A percentile compares a stretch with the other conserved stretches of the same genome.
Conservation (phyloP, 2,329 filamentous ascomycete species). For the Macrophomina phaseolina region DNA sequence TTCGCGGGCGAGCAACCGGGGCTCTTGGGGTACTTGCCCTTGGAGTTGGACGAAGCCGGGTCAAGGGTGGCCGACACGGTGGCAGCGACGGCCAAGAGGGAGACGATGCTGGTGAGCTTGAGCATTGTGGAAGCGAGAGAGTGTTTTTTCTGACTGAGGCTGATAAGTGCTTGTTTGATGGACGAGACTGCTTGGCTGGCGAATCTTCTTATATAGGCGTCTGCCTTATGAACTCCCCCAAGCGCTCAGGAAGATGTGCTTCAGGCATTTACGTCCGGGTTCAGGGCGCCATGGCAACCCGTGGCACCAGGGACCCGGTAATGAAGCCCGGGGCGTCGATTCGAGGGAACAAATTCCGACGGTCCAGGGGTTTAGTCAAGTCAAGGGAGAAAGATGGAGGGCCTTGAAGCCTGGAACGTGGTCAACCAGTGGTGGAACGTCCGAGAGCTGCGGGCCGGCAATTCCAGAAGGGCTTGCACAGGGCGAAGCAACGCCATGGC, state of each 20-base stretch:
- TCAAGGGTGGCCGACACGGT: slow-evolving; percentile 40
- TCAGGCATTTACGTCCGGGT: neutral
- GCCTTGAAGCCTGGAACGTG: slow-evolving; percentile 1
- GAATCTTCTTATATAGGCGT: slow-evolving; percentile 1
- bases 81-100: slow-evolving; percentile 29
- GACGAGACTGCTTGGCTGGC: neutral
- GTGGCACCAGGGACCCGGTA: neutral
- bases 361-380: neutral
- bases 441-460: neutral
- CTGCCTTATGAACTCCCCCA: neutral
- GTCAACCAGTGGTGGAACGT: neutral
- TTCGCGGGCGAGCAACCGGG: slow-evolving; percentile 35
- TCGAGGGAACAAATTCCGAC: slow-evolving; percentile 6
- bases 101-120: slow-evolving; percentile 26
- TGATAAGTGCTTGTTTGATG: too few relatives aligned
- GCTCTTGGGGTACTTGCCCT: slow-evolving; percentile 40
- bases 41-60: slow-evolving; percentile 47
- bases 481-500: neutral
- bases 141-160: neutral
- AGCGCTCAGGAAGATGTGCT: neutral
- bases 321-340: neutral
- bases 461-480: neutral
- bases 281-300: neutral
- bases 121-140: neutral
- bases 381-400: neutral